Percentiles rank a stretch among this genome's conserved stretches.
Evolutionary conservation across 2,329 filamentous ascomycete species (phyloP).

Genomic region (Neofusicoccum umdonicola): DNA sequence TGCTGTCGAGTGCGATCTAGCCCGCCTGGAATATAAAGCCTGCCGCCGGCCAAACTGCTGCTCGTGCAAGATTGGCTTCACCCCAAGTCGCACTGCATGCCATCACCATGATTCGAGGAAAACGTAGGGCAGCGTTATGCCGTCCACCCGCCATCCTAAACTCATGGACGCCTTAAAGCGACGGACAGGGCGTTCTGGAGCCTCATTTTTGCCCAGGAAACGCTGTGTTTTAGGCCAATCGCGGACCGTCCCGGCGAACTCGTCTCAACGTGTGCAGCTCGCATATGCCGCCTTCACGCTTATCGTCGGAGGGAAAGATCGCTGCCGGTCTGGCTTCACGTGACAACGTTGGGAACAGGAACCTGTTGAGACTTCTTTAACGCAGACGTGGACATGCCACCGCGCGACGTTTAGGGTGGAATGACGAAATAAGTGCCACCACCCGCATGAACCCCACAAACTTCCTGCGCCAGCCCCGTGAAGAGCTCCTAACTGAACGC

Average conservation of each 20-base stretch:
- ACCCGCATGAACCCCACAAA: neutral
- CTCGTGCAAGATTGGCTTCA: constrained; percentile 1
- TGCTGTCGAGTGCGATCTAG: neutral
- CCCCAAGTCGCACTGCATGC: neutral
- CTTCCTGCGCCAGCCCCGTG: neutral
- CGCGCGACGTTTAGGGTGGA: neutral
- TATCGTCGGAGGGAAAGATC: neutral
- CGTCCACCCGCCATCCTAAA: neutral
- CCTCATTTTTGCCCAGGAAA: neutral
- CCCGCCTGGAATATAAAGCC: neutral
- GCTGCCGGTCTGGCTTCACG: neutral
- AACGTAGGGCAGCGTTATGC: neutral
- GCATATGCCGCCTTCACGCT: neutral
- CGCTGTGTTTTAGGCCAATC: constrained; percentile 1
- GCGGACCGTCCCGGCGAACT: constrained; percentile 1
- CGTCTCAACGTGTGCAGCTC: neutral
- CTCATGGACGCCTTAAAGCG: neutral
- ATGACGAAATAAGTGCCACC: neutral
- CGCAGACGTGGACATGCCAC: constrained; percentile 12
- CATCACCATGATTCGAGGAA: neutral
- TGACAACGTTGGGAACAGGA: neutral
- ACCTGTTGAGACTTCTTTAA: neutral
- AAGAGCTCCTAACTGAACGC: neutral
- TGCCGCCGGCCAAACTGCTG: neutral
- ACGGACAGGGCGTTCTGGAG: neutral